These are phyloP conservation scores for Aspergillus udagawae DNA, from an alignment of 2,329 filamentous ascomycete species.

Conservation along the genomic window DNA sequence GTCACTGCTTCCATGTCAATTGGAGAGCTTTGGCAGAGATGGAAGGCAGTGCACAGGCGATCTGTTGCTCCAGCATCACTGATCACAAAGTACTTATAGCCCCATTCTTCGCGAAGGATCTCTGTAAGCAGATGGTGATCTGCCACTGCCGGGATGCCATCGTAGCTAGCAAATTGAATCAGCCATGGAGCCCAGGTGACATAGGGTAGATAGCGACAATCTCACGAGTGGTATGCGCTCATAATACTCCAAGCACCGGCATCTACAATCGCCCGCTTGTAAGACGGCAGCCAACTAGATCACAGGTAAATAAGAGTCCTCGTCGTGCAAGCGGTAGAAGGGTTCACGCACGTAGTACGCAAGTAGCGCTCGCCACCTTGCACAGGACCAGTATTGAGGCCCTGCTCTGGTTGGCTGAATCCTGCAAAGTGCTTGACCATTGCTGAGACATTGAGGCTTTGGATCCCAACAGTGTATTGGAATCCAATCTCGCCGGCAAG, in stretches of 20 bases:
- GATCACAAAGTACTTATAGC: conserved; percentile 63
- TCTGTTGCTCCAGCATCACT: conserved; percentile 69
- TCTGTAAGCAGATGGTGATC: conserved; percentile 63
- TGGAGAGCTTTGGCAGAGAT: conserved; percentile 57
- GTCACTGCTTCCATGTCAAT: conserved; percentile 65
- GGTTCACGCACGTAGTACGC: conserved; percentile 50
- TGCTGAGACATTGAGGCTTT: conserved; percentile 62
- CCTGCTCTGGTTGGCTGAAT: conserved; percentile 66
- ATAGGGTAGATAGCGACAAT: neutral
- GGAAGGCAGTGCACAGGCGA: conserved; percentile 61
- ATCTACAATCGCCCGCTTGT: conserved; percentile 68
- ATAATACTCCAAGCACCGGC: conserved; percentile 65
- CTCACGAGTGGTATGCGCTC: conserved; percentile 64
- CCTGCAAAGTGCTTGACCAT: conserved; percentile 74
- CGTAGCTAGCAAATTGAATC: conserved; percentile 46
- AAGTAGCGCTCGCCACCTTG: conserved; percentile 54
- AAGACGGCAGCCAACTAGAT: conserved; percentile 49
- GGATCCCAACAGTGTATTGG: conserved; percentile 57
- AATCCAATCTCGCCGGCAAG: conserved; percentile 66
- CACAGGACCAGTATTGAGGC: conserved; percentile 62
- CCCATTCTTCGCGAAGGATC: conserved; percentile 68
- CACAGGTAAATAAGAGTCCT: too few species aligned
- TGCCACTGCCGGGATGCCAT: conserved; percentile 65
- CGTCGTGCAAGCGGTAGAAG: neutral
- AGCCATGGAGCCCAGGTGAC: too few species aligned